Percentiles rank a stretch among this genome's conserved stretches.
Evolutionary conservation across 148 eudicot genomes (phyloP).

Genomic region (Cornus florida): DNA sequence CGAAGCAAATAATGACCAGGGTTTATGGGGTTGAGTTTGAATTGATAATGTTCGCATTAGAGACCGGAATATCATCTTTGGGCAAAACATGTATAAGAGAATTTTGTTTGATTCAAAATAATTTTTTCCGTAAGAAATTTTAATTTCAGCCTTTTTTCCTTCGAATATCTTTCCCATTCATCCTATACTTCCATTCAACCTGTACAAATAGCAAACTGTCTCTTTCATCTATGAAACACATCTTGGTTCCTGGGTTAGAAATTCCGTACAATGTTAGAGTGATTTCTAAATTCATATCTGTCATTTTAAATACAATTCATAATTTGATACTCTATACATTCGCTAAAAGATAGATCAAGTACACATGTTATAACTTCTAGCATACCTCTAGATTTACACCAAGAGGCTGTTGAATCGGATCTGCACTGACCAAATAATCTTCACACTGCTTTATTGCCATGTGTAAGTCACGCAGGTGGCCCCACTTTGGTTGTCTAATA

Average conservation of each 20-base stretch:
- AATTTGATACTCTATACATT: background rate
- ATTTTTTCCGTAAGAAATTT: background rate
- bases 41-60: background rate
- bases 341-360: background rate
- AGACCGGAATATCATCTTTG: background rate
- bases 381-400: constrained; percentile 50
- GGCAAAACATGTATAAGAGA: background rate
- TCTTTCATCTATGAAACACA: background rate
- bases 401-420: constrained; percentile 32
- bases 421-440: constrained; percentile 38
- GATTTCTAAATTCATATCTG: background rate
- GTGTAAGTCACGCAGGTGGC: constrained; percentile 55
- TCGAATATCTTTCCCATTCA: background rate
- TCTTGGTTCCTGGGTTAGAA: background rate
- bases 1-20: background rate
- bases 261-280: background rate
- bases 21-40: background rate
- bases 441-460: constrained; percentile 49
- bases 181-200: background rate
- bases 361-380: background rate
- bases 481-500: constrained; percentile 53
- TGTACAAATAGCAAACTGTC: background rate
- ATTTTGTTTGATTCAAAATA: background rate
- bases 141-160: background rate
- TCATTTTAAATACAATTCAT: background rate